Evolutionary conservation across 495 filamentous ascomycete genomes (phyloP).

Genomic region (Lindgomyces ingoldianus): DNA sequence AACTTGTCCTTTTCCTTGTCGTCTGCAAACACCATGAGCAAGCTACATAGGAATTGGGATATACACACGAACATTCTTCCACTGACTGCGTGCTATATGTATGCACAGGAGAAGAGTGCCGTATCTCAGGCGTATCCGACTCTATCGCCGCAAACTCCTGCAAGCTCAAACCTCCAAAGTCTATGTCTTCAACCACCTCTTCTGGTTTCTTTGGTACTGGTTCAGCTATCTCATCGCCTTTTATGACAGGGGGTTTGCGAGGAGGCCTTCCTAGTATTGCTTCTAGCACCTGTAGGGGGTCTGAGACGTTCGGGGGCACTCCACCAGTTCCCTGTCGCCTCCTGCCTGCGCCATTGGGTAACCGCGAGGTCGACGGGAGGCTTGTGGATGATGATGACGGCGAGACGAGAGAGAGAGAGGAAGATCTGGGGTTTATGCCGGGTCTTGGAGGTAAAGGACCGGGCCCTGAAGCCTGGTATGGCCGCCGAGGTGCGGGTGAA

Average conservation of each 20-base stretch:
- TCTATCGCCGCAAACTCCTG: conserved; percentile 61
- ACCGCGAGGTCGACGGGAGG: conserved; percentile 60
- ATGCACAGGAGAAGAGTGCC: conserved; percentile 45
- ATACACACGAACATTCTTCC: conserved; percentile 66
- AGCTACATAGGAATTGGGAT: conserved; percentile 6
- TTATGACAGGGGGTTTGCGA: conserved; percentile 22
- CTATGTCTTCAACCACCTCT: conserved; percentile 63
- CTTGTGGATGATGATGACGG: conserved; percentile 72
- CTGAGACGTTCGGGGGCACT: conserved; percentile 56
- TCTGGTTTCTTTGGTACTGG: conserved; percentile 45
- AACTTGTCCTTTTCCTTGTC: conserved; percentile 86
- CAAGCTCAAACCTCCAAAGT: conserved; percentile 75
- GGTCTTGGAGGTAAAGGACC: conserved; percentile 58
- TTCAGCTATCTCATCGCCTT: conserved; percentile 3
- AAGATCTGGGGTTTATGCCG: conserved; percentile 61
- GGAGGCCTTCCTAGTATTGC: conserved; percentile 63
- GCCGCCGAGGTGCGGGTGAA: conserved; percentile 69
- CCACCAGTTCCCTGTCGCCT: conserved; percentile 54
- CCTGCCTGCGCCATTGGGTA: conserved; percentile 65
- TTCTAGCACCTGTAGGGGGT: conserved; percentile 73
- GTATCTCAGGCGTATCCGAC: conserved; percentile 47
- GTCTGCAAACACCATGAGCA: conserved; percentile 53
- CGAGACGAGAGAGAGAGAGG: conserved; percentile 65
- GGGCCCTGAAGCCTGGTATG: conserved; percentile 55
- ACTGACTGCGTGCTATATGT: conserved; percentile 65